Percentiles rank a stretch among this genome's conserved stretches.
These are phyloP conservation scores for Aspergillus arachidicola DNA, from an alignment of 2,329 filamentous ascomycete species.

Conservation along the genomic window DNA sequence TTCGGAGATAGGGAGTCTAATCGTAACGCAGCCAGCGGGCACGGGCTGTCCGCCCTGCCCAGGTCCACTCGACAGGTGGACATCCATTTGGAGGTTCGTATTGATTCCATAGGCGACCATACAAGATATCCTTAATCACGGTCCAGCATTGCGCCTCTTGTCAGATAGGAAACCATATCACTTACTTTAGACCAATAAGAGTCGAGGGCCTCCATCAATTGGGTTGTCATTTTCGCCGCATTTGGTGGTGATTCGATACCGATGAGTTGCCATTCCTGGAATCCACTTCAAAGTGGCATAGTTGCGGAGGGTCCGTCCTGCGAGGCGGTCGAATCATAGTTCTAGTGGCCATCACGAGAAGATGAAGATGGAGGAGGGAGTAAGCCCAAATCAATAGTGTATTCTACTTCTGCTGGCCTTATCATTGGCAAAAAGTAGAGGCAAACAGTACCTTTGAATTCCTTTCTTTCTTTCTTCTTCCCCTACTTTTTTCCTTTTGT, in stretches of 20 bases:
- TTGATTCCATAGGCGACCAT: neutral
- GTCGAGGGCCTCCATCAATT: neutral
- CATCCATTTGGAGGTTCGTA: neutral
- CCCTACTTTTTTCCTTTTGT: neutral
- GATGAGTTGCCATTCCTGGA: neutral
- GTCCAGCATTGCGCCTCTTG: neutral
- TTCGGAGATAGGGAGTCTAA: conserved; percentile 3
- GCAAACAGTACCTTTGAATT: neutral
- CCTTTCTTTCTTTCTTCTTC: neutral
- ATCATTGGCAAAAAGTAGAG: neutral
- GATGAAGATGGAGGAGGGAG: neutral
- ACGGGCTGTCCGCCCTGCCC: neutral
- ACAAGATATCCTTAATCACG: neutral
- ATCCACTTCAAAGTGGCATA: neutral
- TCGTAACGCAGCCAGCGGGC: neutral
- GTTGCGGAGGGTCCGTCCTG: neutral
- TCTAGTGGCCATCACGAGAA: neutral
- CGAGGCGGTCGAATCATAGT: neutral
- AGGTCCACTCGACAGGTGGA: neutral
- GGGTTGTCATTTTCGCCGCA: neutral
- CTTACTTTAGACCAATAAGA: neutral
- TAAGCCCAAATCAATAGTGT: neutral
- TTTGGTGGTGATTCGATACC: neutral
- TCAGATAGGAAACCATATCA: neutral
- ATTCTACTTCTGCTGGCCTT: neutral